Evolutionary conservation across 345 rosid species (phyloP), one percentile per base, ranked within the genome.

Genomic region (Populus alba): DNA sequence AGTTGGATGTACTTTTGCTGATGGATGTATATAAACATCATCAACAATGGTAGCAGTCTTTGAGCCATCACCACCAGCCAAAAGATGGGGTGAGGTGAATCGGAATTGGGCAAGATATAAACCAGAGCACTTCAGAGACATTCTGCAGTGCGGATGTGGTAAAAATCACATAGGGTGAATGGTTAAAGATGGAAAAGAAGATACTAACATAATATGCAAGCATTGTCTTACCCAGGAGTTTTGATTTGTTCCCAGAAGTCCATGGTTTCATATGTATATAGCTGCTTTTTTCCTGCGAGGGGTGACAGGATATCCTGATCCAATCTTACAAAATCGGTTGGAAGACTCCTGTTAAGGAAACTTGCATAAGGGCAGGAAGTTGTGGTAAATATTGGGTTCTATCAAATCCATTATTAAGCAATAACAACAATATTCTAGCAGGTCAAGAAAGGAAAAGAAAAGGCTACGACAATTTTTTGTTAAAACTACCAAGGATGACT

Each of bases 161-260:
- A 43, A 31, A 15, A 38, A 23, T 47, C 39, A 25, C 31, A 69
- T 38, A 71, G 66, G 37, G 76, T 53, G 37, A 67, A 65, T 35
- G 57, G 55, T 65, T 41, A 25, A 76, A 75, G 33, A 15, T 27
- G 39, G 29, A 6, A 79, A 55, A 65, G 23, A 5, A 66, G 45
- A 75, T 71, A 49, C 71, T 9, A 47, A 22, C 53, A 39, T 23
- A 71, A 70, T 1, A 15, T 62, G 65, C 2, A 45, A n/a, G 39
- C 68, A 59, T 23, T 29, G 23, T 49, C 87, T 7, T 85, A 92
- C 97, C 95, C 95, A 0, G 98, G 97, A 78, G 95, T 86, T 82
- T 94, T 94, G 12, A 94, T 94, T 88, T 94, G 97, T 83, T 94
- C 97, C 97, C 97, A 94, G 79, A 92, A 94, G 72, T 91, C 91